Base-by-base conservation (phyloP, 164 flowering plant genomes). In the Cinnamomum chago region DNA sequence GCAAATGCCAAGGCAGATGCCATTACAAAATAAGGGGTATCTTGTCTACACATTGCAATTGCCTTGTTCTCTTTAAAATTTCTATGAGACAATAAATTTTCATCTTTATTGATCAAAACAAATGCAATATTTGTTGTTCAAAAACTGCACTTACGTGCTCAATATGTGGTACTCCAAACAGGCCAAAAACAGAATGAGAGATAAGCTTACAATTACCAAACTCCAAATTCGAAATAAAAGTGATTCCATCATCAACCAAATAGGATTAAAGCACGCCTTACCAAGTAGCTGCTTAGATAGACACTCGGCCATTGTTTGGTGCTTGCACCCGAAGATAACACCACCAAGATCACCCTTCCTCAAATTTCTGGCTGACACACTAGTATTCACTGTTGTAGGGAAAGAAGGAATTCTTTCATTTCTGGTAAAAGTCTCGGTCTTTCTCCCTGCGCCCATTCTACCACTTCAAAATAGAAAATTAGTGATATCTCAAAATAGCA, bases 311-410 rank as follows among this genome's bases (percentile, higher is more conserved):
- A 85, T 78, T 2, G 93, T 89, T 28, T 24, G 64, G 50, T 83
- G 66, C 72, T 71, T 88, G 85, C 92, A 88, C 24, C 92, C 93
- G 74, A 89, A 88, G 40, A 91, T 86, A 2, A 88, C 89, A 15
- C 87, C 89, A 12, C 74, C 87, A 10, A 89, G 84, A 18, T 87
- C 82, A 30, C 58, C 66, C 70, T 86, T 85, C 62, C 75, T 73
- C 75, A 90, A 66, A 72, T 90, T 88, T 65, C 96, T 88, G 2
- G 86, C 82, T 65, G 81, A 7, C 11, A 70, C 70, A 55, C 79
- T 74, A 68, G 51, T 0, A 64, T 82, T 87, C 13, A 35, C 62
- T 10, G 79, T 7, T n/a, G 50, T 71, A 58, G 70, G 18, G 3
- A 65, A 9, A 50, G 72, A 35, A 25, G 65, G 73, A 28, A 62